Evolutionary conservation across 495 filamentous ascomycete species (phyloP), one percentile per base, ranked within the genome.

Genomic region (Stereocaulon alpinum): DNA sequence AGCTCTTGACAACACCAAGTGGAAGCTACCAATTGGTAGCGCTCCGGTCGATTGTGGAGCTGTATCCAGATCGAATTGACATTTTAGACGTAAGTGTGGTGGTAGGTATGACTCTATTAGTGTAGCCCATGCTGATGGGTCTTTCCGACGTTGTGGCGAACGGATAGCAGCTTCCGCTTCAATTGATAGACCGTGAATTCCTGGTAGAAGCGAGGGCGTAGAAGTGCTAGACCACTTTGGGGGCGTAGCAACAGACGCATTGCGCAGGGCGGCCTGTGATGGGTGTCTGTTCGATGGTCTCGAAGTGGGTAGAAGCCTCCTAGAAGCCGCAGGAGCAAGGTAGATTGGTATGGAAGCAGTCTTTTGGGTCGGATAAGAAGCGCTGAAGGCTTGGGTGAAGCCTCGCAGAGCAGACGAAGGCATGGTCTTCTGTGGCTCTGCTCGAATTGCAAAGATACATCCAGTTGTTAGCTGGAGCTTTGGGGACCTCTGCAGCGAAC

Each of bases 41-140:
- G 32, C 20, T 30, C 58, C 58, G 37, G 67, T 44, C 17, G 66
- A 43, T 30, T 59, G 30, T 17, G 68, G 40, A 17, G 61, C 40
- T 55, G 57, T 32, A n/a, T 58, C 56, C 32, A 50, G 30, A 34
- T 9, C 9, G 17, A 18, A 20, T 20, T 55, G 29, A 51, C 29
- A 45, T 62, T 44, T 24, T 47, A 24, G 20, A 44, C 69, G 72
- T 51, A 77, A 63, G 45, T 71, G 57, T 9, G 64, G 61, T 52
- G 71, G 72, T 32, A 81, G 66, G 64, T 74, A 75, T 60, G 69
- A 54, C 43, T 78, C 75, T 32, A 84, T 56, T 17, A 70, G 62
- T 5, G 67, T 65, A 18, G 75, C 63, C 80, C 80, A 84, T 15
- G 64, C 56, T 30, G 67, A 58, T 6, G 64, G 63, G 27, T 50